phyloP scores from a whole-genome alignment of 345 rosid genomes.

The Durio zibethinus region DNA sequence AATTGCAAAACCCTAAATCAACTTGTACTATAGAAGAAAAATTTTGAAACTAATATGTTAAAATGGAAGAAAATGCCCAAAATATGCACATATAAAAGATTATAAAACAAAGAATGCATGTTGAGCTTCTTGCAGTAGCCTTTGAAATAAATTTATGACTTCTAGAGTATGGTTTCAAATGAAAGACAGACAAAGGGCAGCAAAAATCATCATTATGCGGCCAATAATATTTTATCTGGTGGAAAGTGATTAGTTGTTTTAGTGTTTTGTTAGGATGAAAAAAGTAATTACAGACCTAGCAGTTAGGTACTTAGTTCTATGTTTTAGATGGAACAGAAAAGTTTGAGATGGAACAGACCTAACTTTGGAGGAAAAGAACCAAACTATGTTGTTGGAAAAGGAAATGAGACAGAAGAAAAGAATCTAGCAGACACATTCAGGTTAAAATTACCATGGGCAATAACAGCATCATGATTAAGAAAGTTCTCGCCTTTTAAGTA shows the following conservation, averaged over 20 bases:
- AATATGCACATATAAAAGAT: neutral
- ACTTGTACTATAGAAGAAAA: neutral
- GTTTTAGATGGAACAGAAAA: neutral
- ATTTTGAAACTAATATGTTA: neutral
- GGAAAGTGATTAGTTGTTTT: neutral
- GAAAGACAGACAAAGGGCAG: neutral
- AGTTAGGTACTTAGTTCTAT: neutral
- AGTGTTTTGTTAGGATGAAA: neutral
- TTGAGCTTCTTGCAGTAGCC: neutral
- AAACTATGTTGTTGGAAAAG: neutral
- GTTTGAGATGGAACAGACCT: neutral
- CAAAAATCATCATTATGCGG: neutral
- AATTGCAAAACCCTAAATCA: neutral
- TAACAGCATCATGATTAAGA: neutral
- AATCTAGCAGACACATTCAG: neutral
- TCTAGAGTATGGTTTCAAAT: neutral
- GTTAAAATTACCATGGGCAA: neutral
- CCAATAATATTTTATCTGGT: neutral
- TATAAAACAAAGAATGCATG: neutral
- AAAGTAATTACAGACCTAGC: neutral
- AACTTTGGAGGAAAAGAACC: neutral
- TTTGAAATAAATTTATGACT: neutral
- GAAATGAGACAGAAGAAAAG: neutral
- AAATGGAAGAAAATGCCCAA: constrained; percentile 3
- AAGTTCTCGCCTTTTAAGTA: neutral